These are phyloP conservation scores for Hortiboletus rubellus DNA, from an alignment of 1,284 basidiomycete genomes.

Conservation along the genomic window DNA sequence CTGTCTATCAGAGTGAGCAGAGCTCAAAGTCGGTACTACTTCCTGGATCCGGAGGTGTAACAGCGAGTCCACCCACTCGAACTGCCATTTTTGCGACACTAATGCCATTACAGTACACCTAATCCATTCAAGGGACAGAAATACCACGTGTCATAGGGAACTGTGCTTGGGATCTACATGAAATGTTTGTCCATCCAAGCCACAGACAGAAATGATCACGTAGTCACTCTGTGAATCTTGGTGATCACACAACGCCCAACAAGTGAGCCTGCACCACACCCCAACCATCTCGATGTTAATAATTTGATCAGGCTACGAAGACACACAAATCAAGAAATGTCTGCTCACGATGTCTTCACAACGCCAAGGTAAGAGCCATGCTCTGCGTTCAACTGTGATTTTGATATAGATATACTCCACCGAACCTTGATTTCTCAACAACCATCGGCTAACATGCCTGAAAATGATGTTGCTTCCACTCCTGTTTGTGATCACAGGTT, in stretches of 20 bases:
- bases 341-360: conserved; percentile 4
- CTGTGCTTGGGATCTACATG: no score
- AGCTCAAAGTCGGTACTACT: no score
- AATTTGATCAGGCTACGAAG: conserved; percentile 15
- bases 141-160: no score
- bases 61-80: no score
- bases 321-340: background rate
- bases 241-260: conserved; percentile 4
- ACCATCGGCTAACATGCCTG: background rate
- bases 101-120: no score
- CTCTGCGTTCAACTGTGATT: background rate
- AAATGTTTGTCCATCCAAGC: background rate
- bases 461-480: background rate
- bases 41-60: no score
- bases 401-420: background rate
- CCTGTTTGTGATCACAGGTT: conserved; percentile 7
- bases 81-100: no score
- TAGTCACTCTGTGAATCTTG: conserved; percentile 15
- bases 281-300: background rate
- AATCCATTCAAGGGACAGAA: no score
- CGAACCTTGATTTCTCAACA: conserved; percentile 5
- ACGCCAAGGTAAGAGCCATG: conserved; percentile 11
- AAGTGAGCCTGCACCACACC: conserved; percentile 20
- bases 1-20: no score
- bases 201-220: conserved; percentile 25